Conservation (phyloP, 345 rosid genomes). For the Aegle marmelos region DNA sequence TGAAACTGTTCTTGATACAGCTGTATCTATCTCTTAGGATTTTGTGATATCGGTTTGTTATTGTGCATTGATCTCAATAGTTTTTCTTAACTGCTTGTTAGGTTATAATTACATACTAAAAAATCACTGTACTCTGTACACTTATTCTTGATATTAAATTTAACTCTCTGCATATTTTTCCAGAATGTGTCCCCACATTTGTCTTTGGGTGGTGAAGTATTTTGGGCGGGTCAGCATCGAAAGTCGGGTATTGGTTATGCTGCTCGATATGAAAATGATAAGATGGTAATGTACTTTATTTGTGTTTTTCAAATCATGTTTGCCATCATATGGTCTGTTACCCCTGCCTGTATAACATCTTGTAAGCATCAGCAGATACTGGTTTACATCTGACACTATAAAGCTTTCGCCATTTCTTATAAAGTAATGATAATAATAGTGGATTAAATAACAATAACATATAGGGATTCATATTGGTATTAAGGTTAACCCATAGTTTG, state of each 20-base stretch:
- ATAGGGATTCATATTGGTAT: not conserved
- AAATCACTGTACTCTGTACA: not conserved
- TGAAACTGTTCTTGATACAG: not conserved
- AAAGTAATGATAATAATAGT: too few relatives aligned
- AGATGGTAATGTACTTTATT: constrained; percentile 60
- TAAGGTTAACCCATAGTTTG: not conserved
- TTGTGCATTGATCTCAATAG: not conserved
- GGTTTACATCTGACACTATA: too few relatives aligned
- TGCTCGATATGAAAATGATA: constrained; percentile 84
- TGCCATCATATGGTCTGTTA: not conserved
- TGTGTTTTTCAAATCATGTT: not conserved
- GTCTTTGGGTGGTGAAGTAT: constrained; percentile 89
- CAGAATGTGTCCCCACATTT: constrained; percentile 76
- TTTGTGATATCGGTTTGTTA: not conserved
- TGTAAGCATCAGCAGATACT: not conserved
- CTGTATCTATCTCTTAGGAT: not conserved
- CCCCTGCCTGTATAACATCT: not conserved
- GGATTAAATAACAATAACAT: not conserved
- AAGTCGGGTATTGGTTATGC: constrained; percentile 97
- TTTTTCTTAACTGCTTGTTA: not conserved
- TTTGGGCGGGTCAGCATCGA: constrained; percentile 96
- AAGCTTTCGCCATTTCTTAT: too few relatives aligned
- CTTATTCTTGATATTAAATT: not conserved
- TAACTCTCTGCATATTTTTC: constrained; percentile 12
- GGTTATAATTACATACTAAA: not conserved